Evolutionary conservation across 768 basidiomycete genomes (phyloP).

Genomic region (Tephrocybe sp.): DNA sequence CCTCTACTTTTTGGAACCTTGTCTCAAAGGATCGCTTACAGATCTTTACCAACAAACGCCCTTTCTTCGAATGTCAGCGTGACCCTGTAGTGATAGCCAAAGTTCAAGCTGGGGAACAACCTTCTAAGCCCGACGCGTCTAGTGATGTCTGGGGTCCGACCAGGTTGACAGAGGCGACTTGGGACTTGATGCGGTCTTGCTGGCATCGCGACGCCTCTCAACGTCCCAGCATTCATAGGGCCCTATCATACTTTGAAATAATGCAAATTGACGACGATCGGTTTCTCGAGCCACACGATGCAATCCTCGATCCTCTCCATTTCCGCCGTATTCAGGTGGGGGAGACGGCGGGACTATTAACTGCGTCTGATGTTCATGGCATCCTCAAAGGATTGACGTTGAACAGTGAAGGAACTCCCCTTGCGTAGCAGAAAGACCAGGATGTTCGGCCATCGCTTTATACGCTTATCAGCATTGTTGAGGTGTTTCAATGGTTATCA

Average conservation of each 20-base stretch:
- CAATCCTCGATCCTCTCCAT: background rate
- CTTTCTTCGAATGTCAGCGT: constrained; percentile 20
- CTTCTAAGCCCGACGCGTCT: constrained; percentile 10
- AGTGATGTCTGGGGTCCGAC: constrained; percentile 1
- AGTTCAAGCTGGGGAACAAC: constrained; percentile 15
- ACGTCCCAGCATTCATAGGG: background rate
- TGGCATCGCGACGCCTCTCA: background rate
- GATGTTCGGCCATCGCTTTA: too few species aligned
- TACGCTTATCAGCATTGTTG: too few species aligned
- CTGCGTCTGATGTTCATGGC: too few species aligned
- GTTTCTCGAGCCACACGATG: background rate
- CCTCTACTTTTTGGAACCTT: background rate
- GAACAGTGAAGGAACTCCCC: too few species aligned
- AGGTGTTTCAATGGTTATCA: too few species aligned
- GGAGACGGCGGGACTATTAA: too few species aligned
- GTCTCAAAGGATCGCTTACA: background rate
- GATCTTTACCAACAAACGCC: constrained; percentile 22
- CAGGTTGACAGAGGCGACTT: background rate
- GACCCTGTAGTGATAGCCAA: constrained; percentile 18
- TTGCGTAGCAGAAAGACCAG: too few species aligned
- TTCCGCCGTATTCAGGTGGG: too few species aligned
- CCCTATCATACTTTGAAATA: background rate
- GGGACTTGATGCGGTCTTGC: background rate
- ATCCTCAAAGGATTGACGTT: too few species aligned
- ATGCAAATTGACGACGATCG: background rate